These are phyloP conservation scores for Pyrus communis DNA, from an alignment of 306 rosid genomes.

Conservation along the genomic window DNA sequence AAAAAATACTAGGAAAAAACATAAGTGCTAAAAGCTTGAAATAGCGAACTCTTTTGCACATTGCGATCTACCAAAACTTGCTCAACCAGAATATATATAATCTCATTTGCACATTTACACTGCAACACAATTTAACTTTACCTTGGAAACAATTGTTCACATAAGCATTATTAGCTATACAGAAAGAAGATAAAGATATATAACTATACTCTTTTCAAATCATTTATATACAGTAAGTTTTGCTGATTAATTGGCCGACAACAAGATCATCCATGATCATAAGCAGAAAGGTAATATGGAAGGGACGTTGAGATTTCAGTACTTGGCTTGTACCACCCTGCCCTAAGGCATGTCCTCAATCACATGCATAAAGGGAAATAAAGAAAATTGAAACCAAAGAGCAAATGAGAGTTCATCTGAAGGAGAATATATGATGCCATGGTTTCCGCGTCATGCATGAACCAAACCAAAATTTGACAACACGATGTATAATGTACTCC, in stretches of 20 bases:
- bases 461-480: slow-evolving; percentile 24
- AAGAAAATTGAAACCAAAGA: slow-evolving; percentile 22
- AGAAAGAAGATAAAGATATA: neutral
- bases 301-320: slow-evolving; percentile 29
- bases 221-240: neutral
- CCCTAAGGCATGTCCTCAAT: slow-evolving; percentile 34
- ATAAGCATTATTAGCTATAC: neutral
- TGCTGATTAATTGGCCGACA: slow-evolving; percentile 35
- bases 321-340: slow-evolving; percentile 57
- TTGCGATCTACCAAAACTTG: no score
- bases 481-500: slow-evolving; percentile 17
- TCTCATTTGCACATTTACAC: neutral
- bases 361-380: neutral
- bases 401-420: slow-evolving; percentile 5
- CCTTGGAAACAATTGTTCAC: neutral
- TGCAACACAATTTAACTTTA: neutral
- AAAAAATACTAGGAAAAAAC: no score
- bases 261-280: slow-evolving; percentile 34
- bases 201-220: neutral
- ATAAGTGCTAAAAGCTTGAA: no score
- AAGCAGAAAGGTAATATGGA: slow-evolving; percentile 37
- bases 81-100: no score
- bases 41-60: no score
- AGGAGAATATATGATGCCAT: slow-evolving; percentile 36
- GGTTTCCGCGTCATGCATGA: slow-evolving; percentile 65